Conservation (phyloP, 148 eudicot species). For the Pouteria glomerata region DNA sequence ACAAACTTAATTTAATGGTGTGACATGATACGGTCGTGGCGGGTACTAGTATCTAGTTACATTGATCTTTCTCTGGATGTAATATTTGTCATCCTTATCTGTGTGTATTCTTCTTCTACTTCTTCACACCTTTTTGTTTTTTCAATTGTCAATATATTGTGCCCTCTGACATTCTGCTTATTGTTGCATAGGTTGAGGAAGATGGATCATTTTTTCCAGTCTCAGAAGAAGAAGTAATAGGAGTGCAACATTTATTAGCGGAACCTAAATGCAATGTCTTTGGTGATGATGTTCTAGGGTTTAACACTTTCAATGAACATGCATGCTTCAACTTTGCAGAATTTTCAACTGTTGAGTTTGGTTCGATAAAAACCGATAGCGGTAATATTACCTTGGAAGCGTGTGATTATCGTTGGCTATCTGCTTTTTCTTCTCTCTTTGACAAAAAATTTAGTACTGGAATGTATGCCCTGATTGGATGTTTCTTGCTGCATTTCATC, state of each 20-base stretch:
- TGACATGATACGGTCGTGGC: neutral
- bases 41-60: no score
- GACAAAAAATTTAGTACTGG: neutral
- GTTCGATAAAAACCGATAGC: neutral
- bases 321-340: conserved; percentile 16
- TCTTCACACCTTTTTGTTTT: neutral
- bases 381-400: conserved; percentile 12
- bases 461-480: neutral
- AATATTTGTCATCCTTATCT: neutral
- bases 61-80: neutral
- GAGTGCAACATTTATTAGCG: conserved; percentile 21
- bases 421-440: neutral
- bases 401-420: neutral
- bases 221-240: conserved; percentile 19
- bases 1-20: neutral
- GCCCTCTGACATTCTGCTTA: neutral
- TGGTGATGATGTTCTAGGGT: conserved; percentile 17
- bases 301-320: conserved; percentile 14
- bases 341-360: conserved; percentile 10
- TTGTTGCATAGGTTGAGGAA: conserved; percentile 16
- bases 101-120: neutral
- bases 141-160: neutral
- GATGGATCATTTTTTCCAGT: conserved; percentile 22
- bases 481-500: neutral
- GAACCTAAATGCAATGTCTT: conserved; percentile 16